Base-by-base conservation (phyloP, 306 rosid genomes). In the Trifolium dubium region DNA sequence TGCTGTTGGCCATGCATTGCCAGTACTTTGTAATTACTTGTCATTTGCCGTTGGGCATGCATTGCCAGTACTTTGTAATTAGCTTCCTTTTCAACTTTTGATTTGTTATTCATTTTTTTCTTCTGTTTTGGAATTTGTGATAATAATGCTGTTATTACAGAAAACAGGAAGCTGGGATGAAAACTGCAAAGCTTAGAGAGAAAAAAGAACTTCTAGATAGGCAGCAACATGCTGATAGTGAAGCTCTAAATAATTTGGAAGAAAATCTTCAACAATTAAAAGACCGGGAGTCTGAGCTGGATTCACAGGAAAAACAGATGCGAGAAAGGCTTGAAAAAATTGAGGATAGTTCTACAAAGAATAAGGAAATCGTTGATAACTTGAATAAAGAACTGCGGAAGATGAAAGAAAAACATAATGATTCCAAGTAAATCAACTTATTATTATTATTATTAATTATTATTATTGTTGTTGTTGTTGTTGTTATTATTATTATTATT, bases 111-210 rank as follows among this genome's bases (percentile, higher is more conserved):
- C 5, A 39, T 31, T 18, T 65, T 54, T 53, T 32, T 61, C 50
- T 59, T 23, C n/a, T 54, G 9, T 18, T 63, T 59, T 67, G 47
- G 75, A 67, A 58, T 61, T 79, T 46, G 28, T 79, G 19, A 62
- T 73, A 49, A 51, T 31, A 30, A 53, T 79, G 75, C 71, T 83
- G 77, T 64, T 75, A 31, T 69, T 73, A 54, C 91, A 95, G 99
- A 73, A 95, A 95, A 84, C 97, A 90, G 80, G 96, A 95, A 75
- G 98, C 97, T 72, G 99, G 98, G 80, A 95, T 87, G 97, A 87
- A 90, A 87, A 92, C 99, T 61, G 92, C 85, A 60, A 90, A 85
- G 86, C 88, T 95, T 41, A 90, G 85, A 79, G 99, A 88, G 80
- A 97, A 95, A 85, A 95, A 95, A 80, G 99, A 95, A 84, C 86